A percentile compares a stretch with the other conserved stretches of the same genome.
phyloP scores from a whole-genome alignment of 139 green algal species.

The Haematococcus lacustris region DNA sequence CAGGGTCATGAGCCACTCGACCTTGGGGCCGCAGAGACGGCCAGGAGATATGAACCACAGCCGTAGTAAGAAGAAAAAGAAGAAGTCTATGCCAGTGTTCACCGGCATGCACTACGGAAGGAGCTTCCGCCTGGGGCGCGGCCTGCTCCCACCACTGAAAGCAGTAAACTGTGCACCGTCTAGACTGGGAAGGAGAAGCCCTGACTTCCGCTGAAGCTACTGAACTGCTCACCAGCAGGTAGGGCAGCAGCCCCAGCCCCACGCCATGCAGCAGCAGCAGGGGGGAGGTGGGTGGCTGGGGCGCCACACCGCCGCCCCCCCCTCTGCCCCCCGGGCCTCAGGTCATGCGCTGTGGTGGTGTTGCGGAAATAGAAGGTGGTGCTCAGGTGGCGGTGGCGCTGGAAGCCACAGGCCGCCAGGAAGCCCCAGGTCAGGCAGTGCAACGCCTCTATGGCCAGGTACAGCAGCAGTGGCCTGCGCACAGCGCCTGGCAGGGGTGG shows the following conservation, averaged over 20 bases:
- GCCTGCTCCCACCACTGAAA: neutral
- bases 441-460: no score
- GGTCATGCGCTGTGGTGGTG: no score
- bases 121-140: neutral
- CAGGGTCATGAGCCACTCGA: neutral
- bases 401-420: no score
- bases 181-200: neutral
- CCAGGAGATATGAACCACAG: neutral
- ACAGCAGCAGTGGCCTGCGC: no score
- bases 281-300: conserved; percentile 8
- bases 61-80: neutral
- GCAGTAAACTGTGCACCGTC: neutral
- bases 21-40: no score
- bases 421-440: no score
- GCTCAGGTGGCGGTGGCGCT: no score
- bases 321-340: no score
- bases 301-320: no score
- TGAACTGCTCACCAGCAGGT: conserved; percentile 6
- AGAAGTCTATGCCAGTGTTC: neutral
- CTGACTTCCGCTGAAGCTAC: neutral
- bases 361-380: no score
- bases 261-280: conserved; percentile 46
- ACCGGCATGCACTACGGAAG: neutral
- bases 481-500: no score
- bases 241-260: conserved; percentile 17